Evolutionary conservation across 2,329 filamentous ascomycete genomes (phyloP), one percentile per base, ranked within the genome.

Genomic region (Chalaropsis thielavioides): DNA sequence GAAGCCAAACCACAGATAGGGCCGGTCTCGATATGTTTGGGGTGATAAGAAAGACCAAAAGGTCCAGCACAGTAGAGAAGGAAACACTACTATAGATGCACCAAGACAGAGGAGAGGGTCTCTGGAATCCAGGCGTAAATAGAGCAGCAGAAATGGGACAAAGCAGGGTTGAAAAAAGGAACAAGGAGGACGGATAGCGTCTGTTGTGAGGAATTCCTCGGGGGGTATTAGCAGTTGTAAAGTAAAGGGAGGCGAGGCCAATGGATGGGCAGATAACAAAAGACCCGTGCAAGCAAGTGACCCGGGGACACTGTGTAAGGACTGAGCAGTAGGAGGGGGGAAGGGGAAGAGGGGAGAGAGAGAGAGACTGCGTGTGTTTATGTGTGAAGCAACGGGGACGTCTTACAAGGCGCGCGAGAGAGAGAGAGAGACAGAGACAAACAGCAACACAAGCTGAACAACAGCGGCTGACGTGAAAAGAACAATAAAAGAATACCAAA

Each of bases 401-500:
- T 56, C 44, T 63, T 54, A 24, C 31, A 54, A 56, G 35, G 44
- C 15, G 24, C 17, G 51, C 15, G 24, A 31, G 24, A 58, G 27
- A 17, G 17, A 38, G 35, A 38, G 10, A 4, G 31, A 19, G 24
- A 61, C 19, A 24, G 19, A 4, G 24, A 22, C n/a, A 56, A 22
- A 56, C 17, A 56, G 8, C 13, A 31, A n/a, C 8, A 38, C 46
- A 54, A 54, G 61, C 49, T n/a, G 61, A 51, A 22, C 44, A 62
- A 11, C n/a, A n/a, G 19, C 38, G 51, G 35, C 17, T 40, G 44
- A 24, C 19, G 31, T 22, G n/a, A 51, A 51, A 49, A 44, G 56
- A 64, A 38, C 27, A 13, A 60, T 22, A 63, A 41, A 56, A 51
- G 44, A 19, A 49, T 22, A 61, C 40, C 22, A 40, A 65, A 44